phyloP scores from a whole-genome alignment of 1,284 basidiomycete genomes.

The Trichosporon asahii region DNA sequence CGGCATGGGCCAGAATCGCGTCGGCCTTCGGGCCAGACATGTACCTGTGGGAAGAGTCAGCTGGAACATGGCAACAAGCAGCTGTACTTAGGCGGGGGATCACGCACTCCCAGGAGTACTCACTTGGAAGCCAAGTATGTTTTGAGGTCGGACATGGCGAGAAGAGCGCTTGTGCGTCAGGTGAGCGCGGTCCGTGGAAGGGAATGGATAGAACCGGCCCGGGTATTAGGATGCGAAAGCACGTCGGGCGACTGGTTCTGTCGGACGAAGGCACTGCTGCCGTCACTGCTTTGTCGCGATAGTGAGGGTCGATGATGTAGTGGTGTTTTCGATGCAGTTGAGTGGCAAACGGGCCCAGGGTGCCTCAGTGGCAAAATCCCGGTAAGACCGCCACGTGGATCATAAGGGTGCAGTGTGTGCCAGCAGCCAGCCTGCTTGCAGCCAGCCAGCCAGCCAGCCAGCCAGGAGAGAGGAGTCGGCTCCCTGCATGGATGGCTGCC shows the following conservation, averaged over 20 bases:
- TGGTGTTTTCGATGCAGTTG: slow-evolving; percentile 1
- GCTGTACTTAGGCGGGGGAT: not conserved
- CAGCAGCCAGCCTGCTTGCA: not conserved
- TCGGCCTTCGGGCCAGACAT: slow-evolving; percentile 97
- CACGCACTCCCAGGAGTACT: slow-evolving; percentile 12
- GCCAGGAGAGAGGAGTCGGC: not conserved
- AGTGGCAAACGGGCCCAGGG: slow-evolving; percentile 5
- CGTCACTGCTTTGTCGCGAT: not conserved
- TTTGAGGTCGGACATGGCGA: slow-evolving; percentile 52
- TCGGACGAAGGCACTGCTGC: not conserved
- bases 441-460: not conserved
- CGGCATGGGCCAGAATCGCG: slow-evolving; percentile 74
- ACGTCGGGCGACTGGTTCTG: not conserved
- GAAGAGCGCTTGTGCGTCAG: not conserved
- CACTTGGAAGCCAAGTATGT: slow-evolving; percentile 56
- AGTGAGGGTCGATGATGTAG: not conserved
- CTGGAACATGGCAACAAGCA: not conserved
- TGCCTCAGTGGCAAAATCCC: slow-evolving; percentile 27
- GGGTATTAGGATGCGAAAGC: not conserved
- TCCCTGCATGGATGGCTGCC: not conserved
- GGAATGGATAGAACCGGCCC: not conserved
- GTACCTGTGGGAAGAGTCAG: slow-evolving; percentile 57
- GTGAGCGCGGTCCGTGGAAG: not conserved
- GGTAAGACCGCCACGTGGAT: slow-evolving; percentile 18
- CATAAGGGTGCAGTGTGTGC: not conserved